Evolutionary conservation across 805 yeast genomes (phyloP).

Genomic region (Vanderwaltozyma polyspora): DNA sequence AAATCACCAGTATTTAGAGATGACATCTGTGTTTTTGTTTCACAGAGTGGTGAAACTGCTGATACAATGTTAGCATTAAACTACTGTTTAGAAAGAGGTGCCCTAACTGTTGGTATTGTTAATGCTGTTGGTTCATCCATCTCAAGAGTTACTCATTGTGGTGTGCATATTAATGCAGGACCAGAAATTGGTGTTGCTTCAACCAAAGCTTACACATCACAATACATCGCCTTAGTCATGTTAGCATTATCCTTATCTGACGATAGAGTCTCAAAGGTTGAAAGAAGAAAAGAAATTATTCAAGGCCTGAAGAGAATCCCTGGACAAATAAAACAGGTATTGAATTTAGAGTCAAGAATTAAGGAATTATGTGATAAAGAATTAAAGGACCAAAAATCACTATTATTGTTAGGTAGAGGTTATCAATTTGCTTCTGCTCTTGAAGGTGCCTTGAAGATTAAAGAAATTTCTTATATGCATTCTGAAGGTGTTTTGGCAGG

Average conservation of each 20-base stretch:
- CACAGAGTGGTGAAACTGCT: constrained; percentile 98
- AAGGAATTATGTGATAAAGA: constrained; percentile 61
- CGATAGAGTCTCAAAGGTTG: constrained; percentile 66
- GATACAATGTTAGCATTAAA: constrained; percentile 92
- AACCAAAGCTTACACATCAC: constrained; percentile 97
- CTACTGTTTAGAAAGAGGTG: constrained; percentile 94
- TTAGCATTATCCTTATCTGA: constrained; percentile 90
- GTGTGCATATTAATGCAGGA: constrained; percentile 98
- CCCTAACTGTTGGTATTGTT: constrained; percentile 93
- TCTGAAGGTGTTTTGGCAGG: constrained; percentile 99
- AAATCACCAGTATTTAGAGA: constrained; percentile 96
- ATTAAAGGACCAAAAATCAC: constrained; percentile 72
- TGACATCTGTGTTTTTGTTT: constrained; percentile 93
- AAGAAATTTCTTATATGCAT: constrained; percentile 97
- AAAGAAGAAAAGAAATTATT: constrained; percentile 77
- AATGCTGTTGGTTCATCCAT: constrained; percentile 95
- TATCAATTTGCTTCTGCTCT: constrained; percentile 94
- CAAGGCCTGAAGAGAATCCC: constrained; percentile 79
- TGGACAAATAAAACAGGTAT: constrained; percentile 67
- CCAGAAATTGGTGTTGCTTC: constrained; percentile 99
- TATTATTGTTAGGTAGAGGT: constrained; percentile 91
- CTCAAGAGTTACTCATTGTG: constrained; percentile 96
- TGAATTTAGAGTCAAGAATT: constrained; percentile 61
- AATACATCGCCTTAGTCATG: constrained; percentile 93
- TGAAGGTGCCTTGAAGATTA: constrained; percentile 96